These are phyloP conservation scores for Pichia sp. DNA, from an alignment of 1,139 yeast genomes.

Conservation along the genomic window DNA sequence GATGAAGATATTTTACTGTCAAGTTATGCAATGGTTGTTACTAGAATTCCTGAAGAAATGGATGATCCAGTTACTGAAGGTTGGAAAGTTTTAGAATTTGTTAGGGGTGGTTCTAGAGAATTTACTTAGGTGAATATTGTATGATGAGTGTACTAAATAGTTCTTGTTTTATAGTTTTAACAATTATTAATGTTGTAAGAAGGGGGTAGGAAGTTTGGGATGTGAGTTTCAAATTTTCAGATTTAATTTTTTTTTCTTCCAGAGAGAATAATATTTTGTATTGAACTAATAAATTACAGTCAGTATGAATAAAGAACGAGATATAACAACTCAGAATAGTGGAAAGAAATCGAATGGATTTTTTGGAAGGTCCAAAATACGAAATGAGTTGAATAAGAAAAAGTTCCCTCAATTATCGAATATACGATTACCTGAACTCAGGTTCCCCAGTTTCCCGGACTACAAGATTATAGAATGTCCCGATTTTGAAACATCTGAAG, in stretches of 20 bases:
- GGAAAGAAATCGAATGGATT: too few relatives aligned
- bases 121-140: constrained; percentile 45
- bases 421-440: not conserved
- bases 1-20: constrained; percentile 90
- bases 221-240: too few relatives aligned
- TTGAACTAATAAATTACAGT: too few relatives aligned
- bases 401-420: not conserved
- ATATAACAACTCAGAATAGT: too few relatives aligned
- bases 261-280: too few relatives aligned
- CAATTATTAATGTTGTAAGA: not conserved
- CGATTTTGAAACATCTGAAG: constrained; percentile 19
- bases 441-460: constrained; percentile 12
- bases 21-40: constrained; percentile 92
- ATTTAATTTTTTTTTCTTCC: too few relatives aligned
- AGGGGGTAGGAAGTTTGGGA: too few relatives aligned
- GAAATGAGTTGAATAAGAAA: not conserved
- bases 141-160: not conserved
- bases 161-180: constrained; percentile 8
- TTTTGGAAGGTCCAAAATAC: too few relatives aligned
- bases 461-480: constrained; percentile 20
- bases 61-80: constrained; percentile 91
- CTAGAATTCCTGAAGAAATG: constrained; percentile 87
- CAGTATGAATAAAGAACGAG: too few relatives aligned
- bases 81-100: constrained; percentile 94
- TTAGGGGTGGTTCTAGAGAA: constrained; percentile 87